Evolutionary conservation across 306 rosid species (phyloP).

Genomic region (Astragalus membranaceus): DNA sequence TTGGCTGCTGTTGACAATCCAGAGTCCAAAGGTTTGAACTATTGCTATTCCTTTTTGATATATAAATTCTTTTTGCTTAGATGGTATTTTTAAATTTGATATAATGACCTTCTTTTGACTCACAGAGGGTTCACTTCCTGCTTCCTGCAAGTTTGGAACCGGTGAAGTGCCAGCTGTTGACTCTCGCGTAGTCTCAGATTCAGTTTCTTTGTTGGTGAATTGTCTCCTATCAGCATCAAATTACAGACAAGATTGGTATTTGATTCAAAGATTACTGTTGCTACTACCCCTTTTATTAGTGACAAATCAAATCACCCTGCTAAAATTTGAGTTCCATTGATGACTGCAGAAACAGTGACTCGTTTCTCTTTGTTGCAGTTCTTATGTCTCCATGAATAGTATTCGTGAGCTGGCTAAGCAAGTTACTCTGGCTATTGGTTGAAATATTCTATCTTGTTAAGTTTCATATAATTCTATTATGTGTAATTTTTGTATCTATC

Average conservation of each 20-base stretch:
- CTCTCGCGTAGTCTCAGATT: conserved; percentile 53
- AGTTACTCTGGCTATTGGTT: too few species aligned
- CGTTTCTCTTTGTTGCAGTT: conserved; percentile 33
- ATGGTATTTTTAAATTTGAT: conserved; percentile 17
- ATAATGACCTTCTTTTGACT: conserved; percentile 13
- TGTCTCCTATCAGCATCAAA: too few species aligned
- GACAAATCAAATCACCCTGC: conserved; percentile 34
- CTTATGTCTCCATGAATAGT: neutral
- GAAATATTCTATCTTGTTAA: too few species aligned
- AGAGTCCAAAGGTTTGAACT: conserved; percentile 63
- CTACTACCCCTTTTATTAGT: neutral
- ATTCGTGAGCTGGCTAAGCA: too few species aligned
- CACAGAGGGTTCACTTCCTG: conserved; percentile 95
- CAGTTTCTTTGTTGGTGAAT: too few species aligned
- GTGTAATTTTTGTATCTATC: too few species aligned
- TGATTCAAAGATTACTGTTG: conserved; percentile 35
- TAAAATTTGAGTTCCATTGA: conserved; percentile 43
- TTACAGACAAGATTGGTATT: conserved; percentile 27
- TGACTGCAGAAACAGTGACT: conserved; percentile 52
- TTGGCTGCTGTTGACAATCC: conserved; percentile 56
- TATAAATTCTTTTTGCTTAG: conserved; percentile 1
- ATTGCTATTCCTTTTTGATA: neutral
- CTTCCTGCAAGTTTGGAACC: conserved; percentile 85
- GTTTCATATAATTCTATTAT: too few species aligned
- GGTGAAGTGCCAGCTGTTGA: conserved; percentile 87